Evolutionary conservation across 805 yeast species (phyloP).

Genomic region (Candida sonorensis): DNA sequence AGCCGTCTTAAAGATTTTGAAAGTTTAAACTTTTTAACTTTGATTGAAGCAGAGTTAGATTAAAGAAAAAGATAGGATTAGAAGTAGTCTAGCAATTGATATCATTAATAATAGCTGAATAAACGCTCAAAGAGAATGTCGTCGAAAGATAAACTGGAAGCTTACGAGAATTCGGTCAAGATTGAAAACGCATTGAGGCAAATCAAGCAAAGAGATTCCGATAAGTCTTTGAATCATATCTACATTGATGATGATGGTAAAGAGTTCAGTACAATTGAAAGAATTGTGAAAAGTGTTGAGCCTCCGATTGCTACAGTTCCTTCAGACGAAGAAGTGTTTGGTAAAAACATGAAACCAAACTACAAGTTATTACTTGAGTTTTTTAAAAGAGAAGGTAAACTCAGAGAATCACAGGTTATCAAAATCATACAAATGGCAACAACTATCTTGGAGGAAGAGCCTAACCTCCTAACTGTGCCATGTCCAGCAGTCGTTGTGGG

Average conservation of each 20-base stretch:
- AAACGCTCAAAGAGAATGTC: background rate
- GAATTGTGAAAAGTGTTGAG: slow-evolving; percentile 48
- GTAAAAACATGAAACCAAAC: slow-evolving; percentile 57
- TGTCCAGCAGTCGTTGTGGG: slow-evolving; percentile 97
- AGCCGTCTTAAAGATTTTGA: too few relatives aligned
- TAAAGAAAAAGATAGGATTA: too few relatives aligned
- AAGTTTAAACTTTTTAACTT: too few relatives aligned
- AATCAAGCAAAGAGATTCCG: slow-evolving; percentile 13
- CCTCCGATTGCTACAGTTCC: slow-evolving; percentile 66
- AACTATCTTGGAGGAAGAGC: slow-evolving; percentile 56
- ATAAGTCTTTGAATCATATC: too few relatives aligned
- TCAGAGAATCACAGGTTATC: slow-evolving; percentile 63
- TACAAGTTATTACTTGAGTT: slow-evolving; percentile 66
- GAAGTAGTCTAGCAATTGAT: too few relatives aligned
- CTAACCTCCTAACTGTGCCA: slow-evolving; percentile 70
- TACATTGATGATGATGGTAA: slow-evolving; percentile 41
- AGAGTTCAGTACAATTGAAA: slow-evolving; percentile 42
- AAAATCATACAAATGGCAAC: slow-evolving; percentile 61
- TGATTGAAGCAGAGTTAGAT: too few relatives aligned
- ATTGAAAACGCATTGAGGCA: slow-evolving; percentile 35
- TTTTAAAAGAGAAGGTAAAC: slow-evolving; percentile 73
- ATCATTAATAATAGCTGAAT: too few relatives aligned
- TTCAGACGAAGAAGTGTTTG: slow-evolving; percentile 60
- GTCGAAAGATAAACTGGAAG: slow-evolving; percentile 10
- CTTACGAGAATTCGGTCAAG: slow-evolving; percentile 43